Base-by-base conservation (phyloP, 148 eudicot genomes). In the Euryodendron excelsum region DNA sequence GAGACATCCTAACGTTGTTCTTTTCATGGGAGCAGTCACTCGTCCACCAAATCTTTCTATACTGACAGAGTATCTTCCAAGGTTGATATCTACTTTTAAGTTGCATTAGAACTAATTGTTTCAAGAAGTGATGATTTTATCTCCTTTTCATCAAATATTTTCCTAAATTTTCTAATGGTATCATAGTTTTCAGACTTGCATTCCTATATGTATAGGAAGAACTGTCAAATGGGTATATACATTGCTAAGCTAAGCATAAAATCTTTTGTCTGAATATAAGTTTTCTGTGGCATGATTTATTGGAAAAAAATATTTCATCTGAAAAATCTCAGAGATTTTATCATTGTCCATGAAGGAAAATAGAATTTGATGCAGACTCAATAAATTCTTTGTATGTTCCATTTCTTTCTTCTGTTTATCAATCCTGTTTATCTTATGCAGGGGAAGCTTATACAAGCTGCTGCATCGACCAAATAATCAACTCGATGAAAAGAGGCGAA, bases 21-120 rank as follows among this genome's bases (percentile, higher is more conserved):
- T 96, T 80, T 93, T 96, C 87, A 96, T 93, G 99, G 99, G 98
- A 80, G 99, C 99, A 58, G 99, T 96, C 76, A 89, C 97, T 52
- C 91, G 90, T 8, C 91, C 99, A 65, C 99, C 99, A 63, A 87
- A 96, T 86, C 93, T 96, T 77, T 96, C 99, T 66, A 96, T 96
- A 79, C 83, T 96, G 79, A 96, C 99, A 2, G 99, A 96, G 86
- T 93, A 85, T 80, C 89, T 96, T 60, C 99, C 99, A 74, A 94
- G 98, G 99, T 91, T 65, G 82, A 79, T 77, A 17, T 44, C 50
- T 80, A 44, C 53, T 68, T 73, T 8, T 53, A 53, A 30, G 13
- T 44, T 36, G n/a, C 41, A 41, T 52, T n/a, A 36, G 71, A 36
- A 50, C 2, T 25, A n/a, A 37, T 25, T 39, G 31, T 53, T 61